Base-by-base conservation (phyloP, 495 filamentous ascomycete genomes). In the Clavariopsis aquatica region DNA sequence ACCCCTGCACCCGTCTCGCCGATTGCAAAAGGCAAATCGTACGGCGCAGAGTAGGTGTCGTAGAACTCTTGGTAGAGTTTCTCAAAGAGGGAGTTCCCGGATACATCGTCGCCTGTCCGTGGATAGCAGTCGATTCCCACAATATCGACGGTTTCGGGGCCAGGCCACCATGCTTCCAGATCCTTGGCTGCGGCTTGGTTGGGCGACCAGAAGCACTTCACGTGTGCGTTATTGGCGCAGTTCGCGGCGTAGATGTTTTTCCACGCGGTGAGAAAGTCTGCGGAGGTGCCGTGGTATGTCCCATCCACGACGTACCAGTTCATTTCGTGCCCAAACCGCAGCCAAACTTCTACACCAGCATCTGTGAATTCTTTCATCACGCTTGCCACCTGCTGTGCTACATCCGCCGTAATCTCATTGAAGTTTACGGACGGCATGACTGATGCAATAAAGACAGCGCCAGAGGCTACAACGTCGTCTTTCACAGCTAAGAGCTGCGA, bases 221-320 rank as follows among this genome's bases (percentile, higher is more conserved):
- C 57, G 10, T 28, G 47, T 8, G 17, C 26, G 29, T 60, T 60
- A 7, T 45, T 36, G 9, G 22, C 27, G 57, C 57, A 60, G 26
- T 60, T 60, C 57, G 57, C 57, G 26, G 24, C 45, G 43, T 60
- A 60, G 27, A 60, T 60, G 43, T n/a, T 60, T n/a, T 60, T 60
- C 57, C 57, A 60, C 1, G 57, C 57, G 15, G 43, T 51, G 15
- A 60, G 22, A 27, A 60, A 60, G 24, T 60, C 57, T 2, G 57
- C 1, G 23, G 43, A 9, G 9, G 57, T 31, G 45, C 57, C 57
- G n/a, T 60, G 57, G 45, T 60, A 60, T 1, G 57, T 60, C 2
- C 57, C 57, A 51, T 60, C 57, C 8, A 29, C 23, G 22, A 60
- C 57, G 20, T 60, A 60, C 57, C 57, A 60, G 17, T 60, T 60